Percentiles rank a stretch among this genome's conserved stretches.
These are phyloP conservation scores for Datura wrightii DNA, from an alignment of 257 asterid species.

Conservation along the genomic window DNA sequence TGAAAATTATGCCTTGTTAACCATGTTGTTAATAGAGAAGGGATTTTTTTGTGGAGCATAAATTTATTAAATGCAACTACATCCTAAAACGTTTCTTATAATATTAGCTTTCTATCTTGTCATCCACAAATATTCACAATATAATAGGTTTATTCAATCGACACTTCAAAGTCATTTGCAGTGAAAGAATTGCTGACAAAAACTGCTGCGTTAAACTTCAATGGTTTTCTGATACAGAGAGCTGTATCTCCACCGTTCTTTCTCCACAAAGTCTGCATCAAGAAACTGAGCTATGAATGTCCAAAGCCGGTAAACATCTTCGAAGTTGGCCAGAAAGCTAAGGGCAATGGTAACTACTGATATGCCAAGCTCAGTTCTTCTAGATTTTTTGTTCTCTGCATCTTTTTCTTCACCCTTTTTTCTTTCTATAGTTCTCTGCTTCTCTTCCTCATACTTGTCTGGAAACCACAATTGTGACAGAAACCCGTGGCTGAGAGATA, in stretches of 20 bases:
- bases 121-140: not conserved
- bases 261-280: slow-evolving; percentile 93
- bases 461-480: slow-evolving; percentile 67
- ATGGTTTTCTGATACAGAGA: slow-evolving; percentile 78
- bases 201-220: slow-evolving; percentile 53
- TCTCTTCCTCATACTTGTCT: slow-evolving; percentile 57
- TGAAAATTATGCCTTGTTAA: not conserved
- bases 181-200: not conserved
- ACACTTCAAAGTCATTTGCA: not conserved
- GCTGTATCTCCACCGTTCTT: slow-evolving; percentile 94
- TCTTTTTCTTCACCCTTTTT: slow-evolving; percentile 41
- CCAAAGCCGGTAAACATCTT: slow-evolving; percentile 85
- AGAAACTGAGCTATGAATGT: slow-evolving; percentile 80
- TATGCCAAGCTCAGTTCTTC: slow-evolving; percentile 46
- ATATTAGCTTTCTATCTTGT: not conserved
- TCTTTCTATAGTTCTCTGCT: slow-evolving; percentile 48
- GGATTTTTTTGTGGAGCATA: not conserved
- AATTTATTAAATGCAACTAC: not conserved
- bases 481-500: slow-evolving; percentile 71
- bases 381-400: slow-evolving; percentile 35
- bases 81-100: not conserved
- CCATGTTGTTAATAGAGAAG: not conserved
- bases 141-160: not conserved
- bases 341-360: slow-evolving; percentile 73
- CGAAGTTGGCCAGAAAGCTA: slow-evolving; percentile 76